These are phyloP conservation scores for Metschnikowia borealis DNA, from an alignment of 805 yeast genomes.

Conservation along the genomic window DNA sequence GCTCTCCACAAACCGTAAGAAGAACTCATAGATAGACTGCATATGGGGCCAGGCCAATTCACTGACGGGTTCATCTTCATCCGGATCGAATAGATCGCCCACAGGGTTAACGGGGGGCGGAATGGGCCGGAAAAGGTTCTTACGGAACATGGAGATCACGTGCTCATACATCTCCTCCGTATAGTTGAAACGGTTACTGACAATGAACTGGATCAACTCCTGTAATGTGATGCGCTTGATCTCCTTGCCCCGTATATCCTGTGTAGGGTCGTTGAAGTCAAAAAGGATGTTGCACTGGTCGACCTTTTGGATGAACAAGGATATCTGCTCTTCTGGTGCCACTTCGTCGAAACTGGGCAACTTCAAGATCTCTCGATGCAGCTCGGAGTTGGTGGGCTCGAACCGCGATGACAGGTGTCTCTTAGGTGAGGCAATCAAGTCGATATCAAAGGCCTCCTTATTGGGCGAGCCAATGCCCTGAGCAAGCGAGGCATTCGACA, in stretches of 20 bases:
- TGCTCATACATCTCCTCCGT: slow-evolving; percentile 88
- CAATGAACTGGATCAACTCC: slow-evolving; percentile 84
- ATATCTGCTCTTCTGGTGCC: slow-evolving; percentile 68
- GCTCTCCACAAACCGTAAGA: slow-evolving; percentile 85
- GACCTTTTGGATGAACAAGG: slow-evolving; percentile 78
- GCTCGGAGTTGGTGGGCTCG: slow-evolving; percentile 57
- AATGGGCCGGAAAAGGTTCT: slow-evolving; percentile 87
- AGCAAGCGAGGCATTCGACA: slow-evolving; percentile 41
- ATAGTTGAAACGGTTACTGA: slow-evolving; percentile 75
- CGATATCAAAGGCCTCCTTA: slow-evolving; percentile 68
- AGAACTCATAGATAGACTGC: slow-evolving; percentile 94
- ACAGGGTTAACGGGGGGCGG: slow-evolving; percentile 98
- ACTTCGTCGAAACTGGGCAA: slow-evolving; percentile 89
- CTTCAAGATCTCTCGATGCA: slow-evolving; percentile 51
- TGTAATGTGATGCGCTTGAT: slow-evolving; percentile 81
- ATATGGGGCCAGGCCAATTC: slow-evolving; percentile 99
- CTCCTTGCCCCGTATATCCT: slow-evolving; percentile 89
- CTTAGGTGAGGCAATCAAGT: slow-evolving; percentile 73
- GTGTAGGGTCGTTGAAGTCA: slow-evolving; percentile 90
- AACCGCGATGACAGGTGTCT: slow-evolving; percentile 91
- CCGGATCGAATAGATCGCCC: slow-evolving; percentile 96
- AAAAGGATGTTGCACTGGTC: slow-evolving; percentile 94
- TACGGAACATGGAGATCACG: slow-evolving; percentile 85
- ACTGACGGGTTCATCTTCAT: slow-evolving; percentile 96
- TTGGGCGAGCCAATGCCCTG: slow-evolving; percentile 58